Conservation (phyloP, 129 eudicot species). For the Flaveria brownii region DNA sequence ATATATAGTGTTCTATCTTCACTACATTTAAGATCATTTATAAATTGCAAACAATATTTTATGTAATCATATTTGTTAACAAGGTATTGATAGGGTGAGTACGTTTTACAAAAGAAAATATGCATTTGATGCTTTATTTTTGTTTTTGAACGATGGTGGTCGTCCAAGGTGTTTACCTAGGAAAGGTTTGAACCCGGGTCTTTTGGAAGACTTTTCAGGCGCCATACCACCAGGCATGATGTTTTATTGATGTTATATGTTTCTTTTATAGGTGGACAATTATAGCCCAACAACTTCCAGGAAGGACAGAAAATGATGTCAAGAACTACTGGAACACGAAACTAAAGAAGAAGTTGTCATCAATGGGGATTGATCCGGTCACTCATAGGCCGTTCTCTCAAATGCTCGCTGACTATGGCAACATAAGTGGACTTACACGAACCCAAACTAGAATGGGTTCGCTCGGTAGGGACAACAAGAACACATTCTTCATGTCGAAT, state of each 20-base stretch:
- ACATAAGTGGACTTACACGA: conserved; percentile 59
- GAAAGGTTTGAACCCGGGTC: too few relatives aligned
- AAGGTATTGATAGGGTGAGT: too few relatives aligned
- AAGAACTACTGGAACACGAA: conserved; percentile 78
- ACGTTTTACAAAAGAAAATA: too few relatives aligned
- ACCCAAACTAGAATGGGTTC: conserved; percentile 38
- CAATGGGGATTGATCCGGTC: conserved; percentile 88
- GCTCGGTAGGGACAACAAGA: conserved; percentile 45
- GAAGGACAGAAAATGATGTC: conserved; percentile 86
- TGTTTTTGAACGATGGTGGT: too few relatives aligned
- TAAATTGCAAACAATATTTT: too few relatives aligned
- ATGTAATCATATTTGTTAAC: too few relatives aligned
- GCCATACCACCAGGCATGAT: background rate
- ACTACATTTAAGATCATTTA: too few relatives aligned
- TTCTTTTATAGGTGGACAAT: conserved; percentile 63
- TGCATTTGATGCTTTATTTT: too few relatives aligned
- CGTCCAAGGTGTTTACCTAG: too few relatives aligned
- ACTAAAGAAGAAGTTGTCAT: conserved; percentile 63
- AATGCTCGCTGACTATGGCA: conserved; percentile 83
- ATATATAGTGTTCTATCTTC: too few relatives aligned
- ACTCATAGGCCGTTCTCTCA: conserved; percentile 92
- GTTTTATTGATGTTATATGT: background rate
- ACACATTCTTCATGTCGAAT: conserved; percentile 34
- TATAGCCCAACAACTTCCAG: conserved; percentile 89
- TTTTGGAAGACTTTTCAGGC: too few relatives aligned